These are phyloP conservation scores for Fusarium sp. DNA, from an alignment of 2,329 filamentous ascomycete genomes.

Conservation along the genomic window DNA sequence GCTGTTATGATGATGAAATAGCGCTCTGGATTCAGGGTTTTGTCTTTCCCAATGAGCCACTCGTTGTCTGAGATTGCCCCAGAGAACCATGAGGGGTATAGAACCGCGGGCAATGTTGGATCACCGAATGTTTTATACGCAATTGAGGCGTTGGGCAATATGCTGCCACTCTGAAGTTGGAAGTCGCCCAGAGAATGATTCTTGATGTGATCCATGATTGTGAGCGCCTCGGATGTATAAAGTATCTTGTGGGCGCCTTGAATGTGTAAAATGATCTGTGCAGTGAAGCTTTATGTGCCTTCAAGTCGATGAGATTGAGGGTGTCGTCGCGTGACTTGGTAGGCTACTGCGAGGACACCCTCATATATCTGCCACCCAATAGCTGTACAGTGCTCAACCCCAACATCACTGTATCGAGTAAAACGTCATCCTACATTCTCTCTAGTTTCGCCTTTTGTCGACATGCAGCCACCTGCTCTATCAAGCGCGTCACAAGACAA, in stretches of 20 bases:
- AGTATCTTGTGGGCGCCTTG: neutral
- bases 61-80: constrained; percentile 76
- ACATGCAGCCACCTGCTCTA: constrained; percentile 33
- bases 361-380: constrained; percentile 15
- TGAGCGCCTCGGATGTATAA: neutral
- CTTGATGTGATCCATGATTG: constrained; percentile 33
- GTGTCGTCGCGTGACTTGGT: too few species aligned
- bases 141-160: constrained; percentile 73
- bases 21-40: constrained; percentile 69
- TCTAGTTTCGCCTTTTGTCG: constrained; percentile 34
- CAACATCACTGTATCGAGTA: neutral
- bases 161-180: constrained; percentile 73
- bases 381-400: neutral
- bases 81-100: constrained; percentile 82
- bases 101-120: constrained; percentile 71
- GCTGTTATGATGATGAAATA: constrained; percentile 66
- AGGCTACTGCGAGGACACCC: neutral
- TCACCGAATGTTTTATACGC: constrained; percentile 83
- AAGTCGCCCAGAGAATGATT: constrained; percentile 73
- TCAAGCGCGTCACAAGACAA: constrained; percentile 31
- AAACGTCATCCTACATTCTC: neutral
- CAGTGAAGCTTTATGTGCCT: neutral
- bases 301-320: too few species aligned
- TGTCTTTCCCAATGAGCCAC: constrained; percentile 78
- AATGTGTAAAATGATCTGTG: neutral